These are phyloP conservation scores for Fusarium paranaense DNA, from an alignment of 2,329 filamentous ascomycete species.

Conservation along the genomic window DNA sequence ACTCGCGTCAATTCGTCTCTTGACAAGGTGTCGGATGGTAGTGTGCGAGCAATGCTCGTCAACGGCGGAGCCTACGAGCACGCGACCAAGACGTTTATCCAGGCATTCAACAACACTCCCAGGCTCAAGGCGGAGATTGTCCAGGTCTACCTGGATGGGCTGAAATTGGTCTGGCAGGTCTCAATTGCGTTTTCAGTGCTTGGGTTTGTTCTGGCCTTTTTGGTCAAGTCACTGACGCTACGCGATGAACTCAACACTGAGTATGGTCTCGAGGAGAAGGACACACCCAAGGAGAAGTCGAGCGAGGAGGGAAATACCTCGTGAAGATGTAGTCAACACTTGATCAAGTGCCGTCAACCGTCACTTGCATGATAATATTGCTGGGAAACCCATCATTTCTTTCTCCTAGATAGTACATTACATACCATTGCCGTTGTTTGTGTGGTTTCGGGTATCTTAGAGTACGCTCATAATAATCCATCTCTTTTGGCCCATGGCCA, in stretches of 20 bases:
- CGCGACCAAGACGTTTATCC: neutral
- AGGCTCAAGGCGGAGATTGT: neutral
- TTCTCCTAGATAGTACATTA: neutral
- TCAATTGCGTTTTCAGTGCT: neutral
- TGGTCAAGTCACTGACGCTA: neutral
- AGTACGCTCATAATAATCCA: neutral
- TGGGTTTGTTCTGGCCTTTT: neutral
- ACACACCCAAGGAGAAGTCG: neutral
- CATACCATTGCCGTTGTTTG: neutral
- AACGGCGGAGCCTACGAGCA: neutral
- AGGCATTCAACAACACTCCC: neutral
- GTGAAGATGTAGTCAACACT: neutral
- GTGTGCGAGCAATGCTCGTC: neutral
- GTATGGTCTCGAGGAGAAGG: neutral
- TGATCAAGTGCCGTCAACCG: neutral
- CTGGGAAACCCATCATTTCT: neutral
- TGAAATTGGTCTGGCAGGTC: neutral
- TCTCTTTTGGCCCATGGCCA: neutral
- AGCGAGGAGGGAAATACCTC: neutral
- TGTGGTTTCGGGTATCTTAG: neutral
- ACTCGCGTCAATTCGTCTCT: slow-evolving; percentile 17
- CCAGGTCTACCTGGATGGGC: neutral
- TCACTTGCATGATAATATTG: neutral
- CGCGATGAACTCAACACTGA: neutral
- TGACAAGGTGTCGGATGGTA: neutral